These are phyloP conservation scores for Ganoderma sp. DNA, from an alignment of 1,284 basidiomycete species.

Conservation along the genomic window DNA sequence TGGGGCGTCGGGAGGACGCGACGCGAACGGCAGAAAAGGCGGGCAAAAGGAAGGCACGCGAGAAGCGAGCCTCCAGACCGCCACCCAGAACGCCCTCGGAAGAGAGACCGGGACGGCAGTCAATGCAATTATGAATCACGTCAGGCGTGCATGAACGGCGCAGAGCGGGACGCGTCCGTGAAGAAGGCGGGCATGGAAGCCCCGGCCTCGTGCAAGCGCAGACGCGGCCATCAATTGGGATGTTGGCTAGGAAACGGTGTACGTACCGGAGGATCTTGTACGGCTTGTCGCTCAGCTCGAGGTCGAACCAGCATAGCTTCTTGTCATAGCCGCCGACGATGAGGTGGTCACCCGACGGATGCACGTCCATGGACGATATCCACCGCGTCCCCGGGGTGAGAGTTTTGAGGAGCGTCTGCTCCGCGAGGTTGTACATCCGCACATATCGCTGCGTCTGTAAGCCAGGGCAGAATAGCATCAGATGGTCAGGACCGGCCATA, in stretches of 20 bases:
- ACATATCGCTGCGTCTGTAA: conserved; percentile 93
- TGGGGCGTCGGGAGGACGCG: conserved; percentile 1
- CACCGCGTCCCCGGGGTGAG: conserved; percentile 92
- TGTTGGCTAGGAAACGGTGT: conserved; percentile 14
- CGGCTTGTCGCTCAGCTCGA: conserved; percentile 94
- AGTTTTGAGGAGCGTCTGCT: conserved; percentile 93
- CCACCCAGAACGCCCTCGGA: neutral
- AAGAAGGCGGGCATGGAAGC: neutral
- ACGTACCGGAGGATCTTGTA: conserved; percentile 91
- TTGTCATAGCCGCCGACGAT: conserved; percentile 98
- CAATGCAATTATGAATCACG: neutral
- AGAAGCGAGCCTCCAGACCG: neutral
- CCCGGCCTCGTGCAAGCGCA: neutral
- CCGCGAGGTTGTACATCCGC: conserved; percentile 92
- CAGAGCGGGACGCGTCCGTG: neutral
- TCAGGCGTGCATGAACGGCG: neutral
- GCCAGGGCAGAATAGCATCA: neutral
- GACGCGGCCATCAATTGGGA: neutral
- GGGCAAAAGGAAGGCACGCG: conserved; percentile 14
- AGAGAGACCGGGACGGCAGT: neutral
- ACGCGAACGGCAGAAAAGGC: conserved; percentile 10
- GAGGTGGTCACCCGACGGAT: conserved; percentile 94
- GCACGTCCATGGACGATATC: conserved; percentile 97
- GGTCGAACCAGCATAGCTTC: conserved; percentile 98
- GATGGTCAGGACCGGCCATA: neutral